Conservation (phyloP, 2,329 filamentous ascomycete genomes). For the Phaeophleospora eucalypticola region DNA sequence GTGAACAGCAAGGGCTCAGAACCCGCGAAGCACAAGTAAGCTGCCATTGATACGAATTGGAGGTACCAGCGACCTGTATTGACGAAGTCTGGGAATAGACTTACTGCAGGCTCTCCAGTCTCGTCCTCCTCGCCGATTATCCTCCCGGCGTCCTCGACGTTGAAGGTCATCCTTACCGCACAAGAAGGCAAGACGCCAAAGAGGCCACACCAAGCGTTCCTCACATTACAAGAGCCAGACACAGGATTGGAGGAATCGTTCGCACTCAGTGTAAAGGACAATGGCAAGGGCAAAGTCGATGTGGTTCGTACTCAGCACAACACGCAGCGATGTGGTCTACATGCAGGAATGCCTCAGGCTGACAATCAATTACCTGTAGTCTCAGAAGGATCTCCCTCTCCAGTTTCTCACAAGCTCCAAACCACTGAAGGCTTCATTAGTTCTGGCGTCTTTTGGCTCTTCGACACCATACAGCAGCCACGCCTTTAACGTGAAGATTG, state of each 20-base stretch:
- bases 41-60: not conserved
- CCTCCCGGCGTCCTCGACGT: conserved; percentile 64
- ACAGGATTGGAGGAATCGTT: conserved; percentile 84
- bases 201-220: conserved; percentile 89
- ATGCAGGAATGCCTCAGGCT: conserved; percentile 9
- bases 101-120: conserved; percentile 53
- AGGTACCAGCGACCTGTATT: conserved; percentile 7
- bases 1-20: conserved; percentile 57
- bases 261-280: conserved; percentile 77
- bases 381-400: conserved; percentile 80
- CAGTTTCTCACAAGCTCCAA: conserved; percentile 68
- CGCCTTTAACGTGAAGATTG: conserved; percentile 69
- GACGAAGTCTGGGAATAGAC: conserved; percentile 26
- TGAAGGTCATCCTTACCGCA: conserved; percentile 79
- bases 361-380: conserved; percentile 47
- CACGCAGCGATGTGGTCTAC: conserved; percentile 1
- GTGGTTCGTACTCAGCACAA: conserved; percentile 59
- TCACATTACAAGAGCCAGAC: conserved; percentile 70
- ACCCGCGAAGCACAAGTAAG: conserved; percentile 57
- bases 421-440: conserved; percentile 72
- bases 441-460: conserved; percentile 82
- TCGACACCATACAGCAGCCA: conserved; percentile 63
- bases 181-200: conserved; percentile 74
- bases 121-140: conserved; percentile 46
- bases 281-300: conserved; percentile 78